Evolutionary conservation across 2,329 filamentous ascomycete genomes (phyloP), one percentile per base, ranked within the genome.

Genomic region (Xylariaceae sp.): DNA sequence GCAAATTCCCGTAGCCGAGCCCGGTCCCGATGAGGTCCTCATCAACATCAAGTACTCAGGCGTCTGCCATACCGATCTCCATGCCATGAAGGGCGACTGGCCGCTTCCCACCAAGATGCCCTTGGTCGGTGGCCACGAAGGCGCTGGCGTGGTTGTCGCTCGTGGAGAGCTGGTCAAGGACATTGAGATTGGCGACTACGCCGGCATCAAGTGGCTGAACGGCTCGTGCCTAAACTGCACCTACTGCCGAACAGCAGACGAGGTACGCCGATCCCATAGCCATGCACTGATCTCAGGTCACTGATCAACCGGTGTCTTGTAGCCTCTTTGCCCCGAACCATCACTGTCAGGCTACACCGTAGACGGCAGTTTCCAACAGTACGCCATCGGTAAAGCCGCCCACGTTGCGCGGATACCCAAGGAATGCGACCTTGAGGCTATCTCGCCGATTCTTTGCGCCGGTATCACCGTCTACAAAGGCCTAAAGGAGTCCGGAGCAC

Each of bases 141-240:
- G 89, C 57, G 89, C 88, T 19, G 89, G 90, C 62, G 67, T 90
- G 38, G 86, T 95, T 29, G 89, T 96, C 26, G 82, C 86, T 38
- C 78, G 77, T 49, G 90, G 90, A 55, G 73, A 84, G 15, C 77
- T 94, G 28, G 89, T 93, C 50, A 69, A 76, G 3, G 87, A 93
- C 55, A 69, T 95, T 47, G 71, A 89, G 62, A 73, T 95, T 56
- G 90, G 90, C 54, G 89, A 95, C 60, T 73, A 89, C 57, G 91
- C 82, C 47, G 91, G 91, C 62, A 79, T 97, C 66, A 95, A 89
- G 73, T 96, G 89, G 89, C 74, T 96, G 60, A 93, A 95, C 67
- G 87, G 88, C 50, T 84, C 85, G 35, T 96, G 91, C 67, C 73
- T 95, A 48, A 66, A 74, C 50, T 97, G 90, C 71, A 76, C 81